A percentile compares a stretch with the other conserved stretches of the same genome.
phyloP scores from a whole-genome alignment of 2,329 filamentous ascomycete genomes.

The Ophiostoma angusticollis region DNA sequence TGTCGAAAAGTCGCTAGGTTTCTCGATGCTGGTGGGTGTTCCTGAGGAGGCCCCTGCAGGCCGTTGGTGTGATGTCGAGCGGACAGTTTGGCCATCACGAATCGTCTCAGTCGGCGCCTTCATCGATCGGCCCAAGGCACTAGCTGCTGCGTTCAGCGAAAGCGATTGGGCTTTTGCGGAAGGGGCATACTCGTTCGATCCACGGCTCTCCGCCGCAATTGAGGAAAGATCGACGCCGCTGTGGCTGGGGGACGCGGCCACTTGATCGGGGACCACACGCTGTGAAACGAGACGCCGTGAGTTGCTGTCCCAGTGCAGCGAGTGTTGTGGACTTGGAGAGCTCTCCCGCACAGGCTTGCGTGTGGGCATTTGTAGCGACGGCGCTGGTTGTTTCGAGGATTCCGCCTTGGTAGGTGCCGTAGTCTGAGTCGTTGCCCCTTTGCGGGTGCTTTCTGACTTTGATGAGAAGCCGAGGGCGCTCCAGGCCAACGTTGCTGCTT shows the following conservation, averaged over 20 bases:
- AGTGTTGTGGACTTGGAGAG: conserved; percentile 20
- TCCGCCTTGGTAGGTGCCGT: too few species aligned
- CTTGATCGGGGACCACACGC: conserved; percentile 21
- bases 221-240: conserved; percentile 12
- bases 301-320: conserved; percentile 41
- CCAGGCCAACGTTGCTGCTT: conserved; percentile 54
- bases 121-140: conserved; percentile 27
- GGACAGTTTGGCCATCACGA: neutral
- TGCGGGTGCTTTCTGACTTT: conserved; percentile 8
- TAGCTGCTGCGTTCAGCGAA: conserved; percentile 44
- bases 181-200: conserved; percentile 27
- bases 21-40: conserved; percentile 1
- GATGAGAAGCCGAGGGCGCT: conserved; percentile 27
- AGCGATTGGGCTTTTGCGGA: conserved; percentile 25
- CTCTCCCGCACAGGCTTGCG: conserved; percentile 6
- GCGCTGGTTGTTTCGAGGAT: neutral
- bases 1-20: neutral
- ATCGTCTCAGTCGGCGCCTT: conserved; percentile 4
- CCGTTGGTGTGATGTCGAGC: conserved; percentile 9
- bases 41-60: neutral
- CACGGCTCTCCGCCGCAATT: conserved; percentile 21
- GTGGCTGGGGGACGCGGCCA: conserved; percentile 19
- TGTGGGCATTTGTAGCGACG: neutral
- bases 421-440: too few species aligned
- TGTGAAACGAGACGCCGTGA: conserved; percentile 34